Base-by-base conservation (phyloP, 192 early-diverging fungal species). In the Entrophospora sp. region DNA sequence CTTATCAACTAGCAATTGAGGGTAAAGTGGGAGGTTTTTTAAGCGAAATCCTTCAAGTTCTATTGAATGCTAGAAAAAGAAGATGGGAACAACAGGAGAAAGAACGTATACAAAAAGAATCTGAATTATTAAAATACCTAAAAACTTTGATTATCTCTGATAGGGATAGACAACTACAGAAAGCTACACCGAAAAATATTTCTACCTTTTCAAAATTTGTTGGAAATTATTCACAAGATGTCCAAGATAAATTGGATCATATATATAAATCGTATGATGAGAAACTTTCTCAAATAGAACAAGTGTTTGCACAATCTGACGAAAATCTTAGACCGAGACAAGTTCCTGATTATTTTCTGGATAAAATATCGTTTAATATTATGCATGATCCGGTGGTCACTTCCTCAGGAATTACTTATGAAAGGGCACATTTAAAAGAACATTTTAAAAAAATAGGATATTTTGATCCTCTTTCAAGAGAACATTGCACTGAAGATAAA, bases 371-470 rank as follows among this genome's bases (percentile, higher is more conserved):
- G 4, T 94, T 91, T 61, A 87, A 92, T 58, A 71, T 92, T 31
- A 91, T 94, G 89, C 82, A 83, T 35, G 91, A 92, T 73, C 84
- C 90, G 2, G 83, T 89, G 14, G 74, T 85, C 22, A 71, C 71
- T n/a, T 76, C 71, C 57, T 76, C 71, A 9, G 87, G 86, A 0
- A 86, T 87, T 24, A 88, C 78, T 3, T 94, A 91, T 67, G 92
- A 93, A 68, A 82, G 89, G 30, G 66, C 75, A 12, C 84, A 87
- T 25, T 75, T 94, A n/a, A 61, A 84, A 30, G 78, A 88, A 40
- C 91, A 94, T 65, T 80, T 94, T 44, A 69, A 75, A 52, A 80
- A 86, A 58, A 91, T 91, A 70, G 89, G 92, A n/a, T 68, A 81
- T 40, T 91, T 89, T 77, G 92, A 94, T 76, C 92, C 92, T 1